Percentiles rank a stretch among this genome's conserved stretches.
Evolutionary conservation across 2,329 filamentous ascomycete species (phyloP).

Genomic region (Diaporthe eres): DNA sequence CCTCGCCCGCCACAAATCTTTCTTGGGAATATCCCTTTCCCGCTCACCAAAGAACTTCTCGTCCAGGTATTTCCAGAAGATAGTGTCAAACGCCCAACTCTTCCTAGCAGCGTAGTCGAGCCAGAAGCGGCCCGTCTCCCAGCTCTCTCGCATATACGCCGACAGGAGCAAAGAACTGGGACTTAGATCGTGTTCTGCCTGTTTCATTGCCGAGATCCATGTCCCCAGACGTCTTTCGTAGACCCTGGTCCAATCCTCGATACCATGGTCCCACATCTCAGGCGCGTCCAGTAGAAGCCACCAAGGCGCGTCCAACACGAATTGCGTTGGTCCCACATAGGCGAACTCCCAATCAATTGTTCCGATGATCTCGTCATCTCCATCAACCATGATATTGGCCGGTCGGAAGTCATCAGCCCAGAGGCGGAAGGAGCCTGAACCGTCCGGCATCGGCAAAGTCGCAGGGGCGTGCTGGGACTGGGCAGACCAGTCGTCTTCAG

Average conservation of each 20-base stretch:
- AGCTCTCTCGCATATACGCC: constrained; percentile 43
- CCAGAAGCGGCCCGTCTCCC: constrained; percentile 43
- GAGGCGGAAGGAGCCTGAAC: constrained; percentile 45
- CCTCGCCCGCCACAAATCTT: constrained; percentile 44
- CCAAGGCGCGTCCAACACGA: constrained; percentile 51
- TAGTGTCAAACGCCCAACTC: constrained; percentile 41
- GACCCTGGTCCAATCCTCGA: constrained; percentile 48
- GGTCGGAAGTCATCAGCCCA: constrained; percentile 53
- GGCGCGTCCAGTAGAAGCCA: constrained; percentile 52
- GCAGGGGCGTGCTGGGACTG: constrained; percentile 35
- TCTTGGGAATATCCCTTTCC: neutral
- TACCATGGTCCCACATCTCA: constrained; percentile 52
- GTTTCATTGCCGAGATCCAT: constrained; percentile 52
- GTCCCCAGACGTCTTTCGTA: constrained; percentile 52
- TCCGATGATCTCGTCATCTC: constrained; percentile 48
- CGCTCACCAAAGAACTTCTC: constrained; percentile 41
- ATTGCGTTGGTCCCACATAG: constrained; percentile 51
- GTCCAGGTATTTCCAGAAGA: constrained; percentile 43
- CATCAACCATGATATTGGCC: constrained; percentile 52
- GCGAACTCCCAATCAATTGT: constrained; percentile 59
- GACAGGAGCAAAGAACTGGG: constrained; percentile 42
- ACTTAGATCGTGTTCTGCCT: constrained; percentile 45
- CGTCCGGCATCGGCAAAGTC: constrained; percentile 35
- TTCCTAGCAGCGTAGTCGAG: constrained; percentile 42
- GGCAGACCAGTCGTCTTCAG: constrained; percentile 46